These are phyloP conservation scores for Podospora sp. DNA, from an alignment of 495 filamentous ascomycete genomes.

Conservation along the genomic window DNA sequence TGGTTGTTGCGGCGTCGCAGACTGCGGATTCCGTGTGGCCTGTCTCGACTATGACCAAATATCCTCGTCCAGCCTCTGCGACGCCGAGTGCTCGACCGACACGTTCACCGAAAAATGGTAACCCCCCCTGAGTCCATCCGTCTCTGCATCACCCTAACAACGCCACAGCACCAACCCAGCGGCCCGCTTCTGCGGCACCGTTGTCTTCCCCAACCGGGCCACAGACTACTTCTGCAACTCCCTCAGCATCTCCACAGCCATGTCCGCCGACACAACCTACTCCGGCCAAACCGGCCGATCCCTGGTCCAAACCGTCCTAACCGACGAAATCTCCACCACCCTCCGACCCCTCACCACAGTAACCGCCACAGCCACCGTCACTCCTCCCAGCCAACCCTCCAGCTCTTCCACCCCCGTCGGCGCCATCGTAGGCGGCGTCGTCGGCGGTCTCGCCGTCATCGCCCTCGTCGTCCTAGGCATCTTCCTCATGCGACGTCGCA, in stretches of 20 bases:
- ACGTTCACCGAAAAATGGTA: constrained; percentile 14
- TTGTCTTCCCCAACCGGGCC: constrained; percentile 38
- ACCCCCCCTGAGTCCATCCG: constrained; percentile 2
- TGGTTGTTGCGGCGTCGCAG: constrained; percentile 29
- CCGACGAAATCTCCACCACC: constrained; percentile 13
- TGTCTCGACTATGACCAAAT: constrained; percentile 17
- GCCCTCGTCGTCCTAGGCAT: constrained; percentile 43
- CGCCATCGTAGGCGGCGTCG: constrained; percentile 52
- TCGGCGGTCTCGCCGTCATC: constrained; percentile 51
- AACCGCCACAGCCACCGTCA: constrained; percentile 10
- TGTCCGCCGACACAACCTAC: constrained; percentile 42
- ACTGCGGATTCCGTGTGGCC: constrained; percentile 14
- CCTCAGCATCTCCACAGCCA: constrained; percentile 28
- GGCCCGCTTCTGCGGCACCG: constrained; percentile 42
- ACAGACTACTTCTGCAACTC: constrained; percentile 46
- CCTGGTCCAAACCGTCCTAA: constrained; percentile 31
- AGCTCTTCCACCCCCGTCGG: constrained; percentile 39
- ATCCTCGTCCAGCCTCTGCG: constrained; percentile 6
- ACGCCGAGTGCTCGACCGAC: constrained; percentile 16
- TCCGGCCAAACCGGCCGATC: constrained; percentile 36
- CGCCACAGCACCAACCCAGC: constrained; percentile 30
- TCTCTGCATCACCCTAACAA: background rate
- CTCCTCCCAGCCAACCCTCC: constrained; percentile 2
- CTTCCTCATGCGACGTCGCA: constrained; percentile 41
- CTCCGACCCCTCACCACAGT: constrained; percentile 5